Base-by-base conservation (phyloP, 31 red algal species). In the Asparagopsis taxiformis region DNA sequence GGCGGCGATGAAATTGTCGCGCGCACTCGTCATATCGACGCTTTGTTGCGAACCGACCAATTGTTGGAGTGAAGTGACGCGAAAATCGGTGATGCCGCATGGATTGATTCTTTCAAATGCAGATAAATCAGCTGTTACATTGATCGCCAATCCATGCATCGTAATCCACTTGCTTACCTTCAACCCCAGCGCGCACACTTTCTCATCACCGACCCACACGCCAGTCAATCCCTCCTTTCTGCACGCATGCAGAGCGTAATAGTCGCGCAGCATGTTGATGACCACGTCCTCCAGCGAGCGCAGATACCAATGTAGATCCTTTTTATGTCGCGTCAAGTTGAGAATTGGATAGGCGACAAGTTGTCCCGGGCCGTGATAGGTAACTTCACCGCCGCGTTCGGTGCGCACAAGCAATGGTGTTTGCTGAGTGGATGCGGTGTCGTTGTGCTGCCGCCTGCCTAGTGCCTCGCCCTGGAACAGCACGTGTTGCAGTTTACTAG, bases 291-390 rank as follows among this genome's bases (percentile, higher is more conserved):
- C 95, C 28, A 98, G 70, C 20, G 26, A 28, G 31, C 85, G 74
- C 31, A 98, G 36, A 65, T 98, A 98, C 80, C 74, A 91, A 35
- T 91, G 89, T 17, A 98, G 33, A 29, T 98, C 95, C 51, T 74
- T 86, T 30, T 55, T 64, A 53, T 79, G 71, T 24, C 59, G 51
- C 2, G 26, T 20, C 20, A 98, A 62, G 51, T 90, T 71, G 15
- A 98, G 56, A 50, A 98, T 94, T 3, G 95, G 90, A 57, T 98
- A 98, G 30, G 53, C 72, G 24, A 93, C 79, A 29, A 94, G 37
- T 61, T 98, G 95, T n/a, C 95, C 95, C 7, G 95, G 95, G 20
- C 90, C 95, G 66, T 98, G 95, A 66, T 87, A 98, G 16, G 95
- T 98, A 2, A 98, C 85, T 32, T 98, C 85, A 2, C 95, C 95